phyloP scores from a whole-genome alignment of 306 rosid genomes.

The Abrus precatorius region DNA sequence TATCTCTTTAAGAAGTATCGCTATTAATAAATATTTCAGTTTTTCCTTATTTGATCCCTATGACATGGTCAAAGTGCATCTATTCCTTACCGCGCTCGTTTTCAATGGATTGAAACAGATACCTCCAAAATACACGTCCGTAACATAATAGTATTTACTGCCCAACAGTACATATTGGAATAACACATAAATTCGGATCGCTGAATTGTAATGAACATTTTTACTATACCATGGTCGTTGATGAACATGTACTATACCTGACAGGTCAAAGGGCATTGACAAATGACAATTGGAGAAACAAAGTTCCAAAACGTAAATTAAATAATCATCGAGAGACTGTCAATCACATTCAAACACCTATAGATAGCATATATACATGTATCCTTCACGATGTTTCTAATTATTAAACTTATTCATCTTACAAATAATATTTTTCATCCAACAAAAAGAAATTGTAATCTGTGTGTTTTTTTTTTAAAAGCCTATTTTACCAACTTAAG shows the following conservation, averaged over 20 bases:
- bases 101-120: not conserved
- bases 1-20: no score
- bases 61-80: no score
- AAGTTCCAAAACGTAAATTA: not conserved
- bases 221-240: not conserved
- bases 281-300: slow-evolving; percentile 28
- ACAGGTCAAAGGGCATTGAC: not conserved
- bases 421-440: not conserved
- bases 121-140: not conserved
- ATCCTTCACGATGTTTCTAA: not conserved
- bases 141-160: not conserved
- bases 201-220: not conserved
- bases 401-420: not conserved
- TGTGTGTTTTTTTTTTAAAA: no score
- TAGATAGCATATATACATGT: not conserved
- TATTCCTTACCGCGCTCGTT: not conserved
- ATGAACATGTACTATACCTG: not conserved
- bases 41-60: not conserved
- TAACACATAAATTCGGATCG: not conserved
- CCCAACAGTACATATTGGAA: not conserved
- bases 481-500: not conserved
- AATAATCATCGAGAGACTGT: not conserved
- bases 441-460: not conserved
- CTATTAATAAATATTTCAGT: not conserved
- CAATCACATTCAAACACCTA: slow-evolving; percentile 1